Base-by-base conservation (phyloP, 2,329 filamentous ascomycete genomes). In the Magnaporthales sp. region DNA sequence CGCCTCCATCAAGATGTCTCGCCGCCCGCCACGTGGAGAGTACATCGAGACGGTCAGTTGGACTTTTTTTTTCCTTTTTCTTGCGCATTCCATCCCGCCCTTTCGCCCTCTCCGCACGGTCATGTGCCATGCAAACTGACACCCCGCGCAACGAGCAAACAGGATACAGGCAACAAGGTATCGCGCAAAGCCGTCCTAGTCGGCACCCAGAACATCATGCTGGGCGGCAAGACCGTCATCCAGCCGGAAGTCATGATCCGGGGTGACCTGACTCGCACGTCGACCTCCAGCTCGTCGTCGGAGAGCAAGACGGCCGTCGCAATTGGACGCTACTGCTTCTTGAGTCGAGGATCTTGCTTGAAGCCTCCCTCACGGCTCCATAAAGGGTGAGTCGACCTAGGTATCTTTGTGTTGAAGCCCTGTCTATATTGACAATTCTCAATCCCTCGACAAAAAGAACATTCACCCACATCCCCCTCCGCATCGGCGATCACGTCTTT, bases 101-200 rank as follows among this genome's bases (percentile, higher is more conserved):
- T 38, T 10, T 32, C 31, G 9, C 31, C 24, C 19, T 32, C 26
- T 7, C 62, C 29, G 11, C 62, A 3, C 6, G 3, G n/a, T 22
- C n/a, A 15, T 10, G 11, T 10, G 31, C 7, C 9, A 31, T 31
- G 30, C 8, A 32, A n/a, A 13, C 26, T 46, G 19, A 46, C 56
- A 60, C 22, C 6, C 4, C 1, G 19, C 46, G 22, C 19, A 22
- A 27, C 30, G 6, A 24, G 24, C n/a, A 31, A 51, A 24, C 71
- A 96, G 93, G 94, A 98, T 80, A 97, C 93, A 2, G 95, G 95
- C 71, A 99, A 99, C 85, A 98, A 98, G 81, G 95, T 99, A 73
- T 94, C 93, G 54, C 92, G 95, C 71, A 92, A 92, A 72, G 91
- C 92, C 69, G 89, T 90, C 75, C 92, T 99, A 72, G 91, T 96